Conservation (phyloP, 768 basidiomycete species). For the Kwoniella heveanensis region DNA sequence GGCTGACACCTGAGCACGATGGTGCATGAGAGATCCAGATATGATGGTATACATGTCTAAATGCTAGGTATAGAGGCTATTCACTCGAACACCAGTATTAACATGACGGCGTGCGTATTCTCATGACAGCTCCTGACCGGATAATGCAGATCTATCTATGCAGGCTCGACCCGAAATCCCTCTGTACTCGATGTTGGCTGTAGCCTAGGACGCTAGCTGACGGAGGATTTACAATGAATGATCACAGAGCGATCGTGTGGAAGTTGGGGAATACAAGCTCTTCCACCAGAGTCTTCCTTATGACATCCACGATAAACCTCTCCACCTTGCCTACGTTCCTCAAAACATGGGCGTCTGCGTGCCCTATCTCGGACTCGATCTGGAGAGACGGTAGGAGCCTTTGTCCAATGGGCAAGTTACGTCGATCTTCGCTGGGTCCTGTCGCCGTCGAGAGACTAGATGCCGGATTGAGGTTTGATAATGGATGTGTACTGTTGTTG, state of each 20-base stretch:
- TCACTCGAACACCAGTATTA: too few species aligned
- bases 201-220: too few species aligned
- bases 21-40: too few species aligned
- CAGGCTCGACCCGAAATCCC: too few species aligned
- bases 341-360: slow-evolving; percentile 82
- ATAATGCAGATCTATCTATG: too few species aligned
- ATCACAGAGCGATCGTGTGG: slow-evolving; percentile 64
- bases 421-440: background rate
- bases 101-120: too few species aligned
- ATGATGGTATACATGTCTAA: too few species aligned
- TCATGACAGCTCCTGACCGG: too few species aligned
- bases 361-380: slow-evolving; percentile 96
- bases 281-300: slow-evolving; percentile 94
- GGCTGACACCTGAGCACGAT: too few species aligned
- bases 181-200: too few species aligned
- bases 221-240: too few species aligned
- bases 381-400: slow-evolving; percentile 80
- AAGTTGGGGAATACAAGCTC: slow-evolving; percentile 96
- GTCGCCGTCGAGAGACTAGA: background rate
- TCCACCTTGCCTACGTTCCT: slow-evolving; percentile 85
- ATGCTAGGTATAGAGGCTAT: too few species aligned
- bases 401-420: slow-evolving; percentile 59
- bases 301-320: slow-evolving; percentile 92
- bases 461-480: background rate
- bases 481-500: background rate